A percentile compares a stretch with the other conserved stretches of the same genome.
Evolutionary conservation across 2,329 filamentous ascomycete species (phyloP).

Genomic region (Botrytis byssoidea): DNA sequence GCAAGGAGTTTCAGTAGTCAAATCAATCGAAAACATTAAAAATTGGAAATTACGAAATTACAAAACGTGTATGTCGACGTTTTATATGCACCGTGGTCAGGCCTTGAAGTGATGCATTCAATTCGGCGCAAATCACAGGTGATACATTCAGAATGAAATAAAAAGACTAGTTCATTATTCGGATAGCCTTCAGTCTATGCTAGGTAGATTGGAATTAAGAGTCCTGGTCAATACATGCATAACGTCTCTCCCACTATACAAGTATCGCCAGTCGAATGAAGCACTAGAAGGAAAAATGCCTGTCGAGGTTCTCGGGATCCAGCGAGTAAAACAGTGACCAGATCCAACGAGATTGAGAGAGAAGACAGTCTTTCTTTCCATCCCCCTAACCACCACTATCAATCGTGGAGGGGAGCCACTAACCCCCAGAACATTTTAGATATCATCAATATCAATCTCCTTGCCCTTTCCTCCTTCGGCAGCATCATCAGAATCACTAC

Average conservation of each 20-base stretch:
- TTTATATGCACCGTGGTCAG: not conserved
- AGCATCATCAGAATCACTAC: conserved; percentile 50
- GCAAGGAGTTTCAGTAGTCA: conserved; percentile 5
- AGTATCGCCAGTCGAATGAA: conserved; percentile 34
- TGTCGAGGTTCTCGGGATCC: conserved; percentile 40
- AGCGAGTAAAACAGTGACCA: conserved; percentile 29
- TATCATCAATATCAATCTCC: conserved; percentile 94
- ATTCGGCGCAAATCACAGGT: not conserved
- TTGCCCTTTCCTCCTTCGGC: conserved; percentile 55
- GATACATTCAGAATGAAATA: not conserved
- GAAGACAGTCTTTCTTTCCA: conserved; percentile 58
- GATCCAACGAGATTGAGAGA: conserved; percentile 52
- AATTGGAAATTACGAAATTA: not conserved
- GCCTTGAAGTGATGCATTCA: too few relatives aligned
- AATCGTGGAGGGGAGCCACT: conserved; percentile 1
- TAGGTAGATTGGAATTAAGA: conserved; percentile 22
- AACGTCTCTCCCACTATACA: conserved; percentile 53
- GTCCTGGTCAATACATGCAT: conserved; percentile 32
- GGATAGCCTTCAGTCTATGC: conserved; percentile 1
- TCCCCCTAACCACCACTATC: conserved; percentile 21
- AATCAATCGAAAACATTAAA: conserved; percentile 12
- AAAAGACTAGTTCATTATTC: not conserved
- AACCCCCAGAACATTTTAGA: conserved; percentile 51
- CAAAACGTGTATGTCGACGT: not conserved
- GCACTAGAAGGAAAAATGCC: conserved; percentile 35